Evolutionary conservation across 805 yeast genomes (phyloP).

Genomic region (Maudiozyma bulderi): DNA sequence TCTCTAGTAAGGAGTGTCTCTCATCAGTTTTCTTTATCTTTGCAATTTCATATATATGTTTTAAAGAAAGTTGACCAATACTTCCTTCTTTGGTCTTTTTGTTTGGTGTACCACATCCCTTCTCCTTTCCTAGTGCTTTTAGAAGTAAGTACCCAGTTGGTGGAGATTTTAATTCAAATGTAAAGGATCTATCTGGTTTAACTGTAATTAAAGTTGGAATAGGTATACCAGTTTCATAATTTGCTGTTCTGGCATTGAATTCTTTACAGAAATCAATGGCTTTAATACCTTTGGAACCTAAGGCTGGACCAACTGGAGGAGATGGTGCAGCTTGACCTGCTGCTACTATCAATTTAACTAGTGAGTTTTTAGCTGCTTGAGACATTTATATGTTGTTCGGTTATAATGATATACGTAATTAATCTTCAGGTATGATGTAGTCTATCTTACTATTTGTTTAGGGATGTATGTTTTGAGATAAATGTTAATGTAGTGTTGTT

Average conservation of each 20-base stretch:
- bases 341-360: slow-evolving; percentile 85
- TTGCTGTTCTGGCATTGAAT: slow-evolving; percentile 93
- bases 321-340: slow-evolving; percentile 98
- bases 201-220: slow-evolving; percentile 79
- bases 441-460: too few relatives aligned
- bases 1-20: slow-evolving; percentile 57
- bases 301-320: slow-evolving; percentile 98
- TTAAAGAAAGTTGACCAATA: slow-evolving; percentile 65
- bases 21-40: slow-evolving; percentile 84
- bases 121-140: slow-evolving; percentile 59
- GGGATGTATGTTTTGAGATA: too few relatives aligned
- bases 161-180: slow-evolving; percentile 82
- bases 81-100: slow-evolving; percentile 15
- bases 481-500: too few relatives aligned
- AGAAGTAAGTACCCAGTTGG: slow-evolving; percentile 79
- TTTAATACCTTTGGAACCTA: slow-evolving; percentile 96
- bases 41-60: slow-evolving; percentile 91
- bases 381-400: slow-evolving; percentile 14
- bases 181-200: slow-evolving; percentile 84
- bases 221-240: slow-evolving; percentile 76
- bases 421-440: too few relatives aligned
- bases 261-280: slow-evolving; percentile 98
- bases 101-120: slow-evolving; percentile 62
- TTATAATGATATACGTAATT: too few relatives aligned
- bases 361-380: slow-evolving; percentile 43